Conservation (phyloP, 192 early-diverging fungal genomes). For the Coemansia sp. region DNA sequence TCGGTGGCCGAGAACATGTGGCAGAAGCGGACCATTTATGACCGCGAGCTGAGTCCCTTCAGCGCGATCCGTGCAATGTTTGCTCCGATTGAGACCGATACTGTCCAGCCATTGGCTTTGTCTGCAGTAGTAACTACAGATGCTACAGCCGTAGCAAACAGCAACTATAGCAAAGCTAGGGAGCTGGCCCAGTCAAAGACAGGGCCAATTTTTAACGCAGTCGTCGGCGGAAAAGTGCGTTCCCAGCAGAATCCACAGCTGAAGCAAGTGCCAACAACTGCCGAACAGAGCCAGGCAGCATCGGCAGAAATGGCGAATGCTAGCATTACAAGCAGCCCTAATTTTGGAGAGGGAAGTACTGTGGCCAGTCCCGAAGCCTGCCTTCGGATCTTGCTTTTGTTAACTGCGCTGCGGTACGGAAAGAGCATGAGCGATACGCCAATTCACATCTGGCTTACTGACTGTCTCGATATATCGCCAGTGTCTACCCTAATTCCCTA, state of each 20-base stretch:
- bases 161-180: slow-evolving; percentile 8
- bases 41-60: slow-evolving; percentile 26
- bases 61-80: slow-evolving; percentile 46
- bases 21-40: slow-evolving; percentile 31
- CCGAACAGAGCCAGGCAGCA: slow-evolving; percentile 9
- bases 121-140: background rate
- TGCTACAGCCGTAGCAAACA: background rate
- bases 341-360: background rate
- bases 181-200: slow-evolving; percentile 12
- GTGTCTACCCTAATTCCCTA: slow-evolving; percentile 12
- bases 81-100: background rate
- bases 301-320: background rate
- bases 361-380: slow-evolving; percentile 28
- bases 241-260: background rate
- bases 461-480: slow-evolving; percentile 33
- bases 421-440: slow-evolving; percentile 39
- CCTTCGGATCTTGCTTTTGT: slow-evolving; percentile 28
- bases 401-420: slow-evolving; percentile 38
- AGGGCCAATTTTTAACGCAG: slow-evolving; percentile 39
- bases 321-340: background rate
- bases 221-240: slow-evolving; percentile 41
- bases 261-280: slow-evolving; percentile 14
- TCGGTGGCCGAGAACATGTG: slow-evolving; percentile 44
- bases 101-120: background rate
- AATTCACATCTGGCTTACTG: slow-evolving; percentile 46